Percentiles rank a stretch among this genome's conserved stretches.
Evolutionary conservation across 148 eudicot species (phyloP).

Genomic region (Dysphania ambrosioides): DNA sequence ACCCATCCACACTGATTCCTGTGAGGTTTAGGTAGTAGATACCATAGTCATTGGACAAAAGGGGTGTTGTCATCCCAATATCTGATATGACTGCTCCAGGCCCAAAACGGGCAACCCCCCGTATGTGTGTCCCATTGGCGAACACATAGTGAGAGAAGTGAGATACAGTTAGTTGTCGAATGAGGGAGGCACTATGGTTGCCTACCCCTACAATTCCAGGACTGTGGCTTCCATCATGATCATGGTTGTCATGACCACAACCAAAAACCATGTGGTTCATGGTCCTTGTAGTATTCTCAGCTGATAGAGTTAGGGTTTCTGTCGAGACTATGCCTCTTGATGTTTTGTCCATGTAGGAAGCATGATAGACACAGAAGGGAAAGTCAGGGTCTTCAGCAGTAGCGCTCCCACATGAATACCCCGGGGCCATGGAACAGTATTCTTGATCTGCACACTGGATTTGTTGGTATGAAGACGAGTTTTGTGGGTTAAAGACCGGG

Average conservation of each 20-base stretch:
- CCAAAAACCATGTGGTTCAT: constrained; percentile 18
- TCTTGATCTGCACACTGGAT: constrained; percentile 9
- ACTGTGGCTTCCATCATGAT: constrained; percentile 6
- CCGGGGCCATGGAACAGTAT: constrained; percentile 21
- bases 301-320: constrained; percentile 21
- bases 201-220: constrained; percentile 34
- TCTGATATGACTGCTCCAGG: constrained; percentile 14
- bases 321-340: constrained; percentile 26
- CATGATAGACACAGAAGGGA: constrained; percentile 21
- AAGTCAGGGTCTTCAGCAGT: constrained; percentile 11
- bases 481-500: constrained; percentile 26
- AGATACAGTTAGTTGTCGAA: constrained; percentile 24
- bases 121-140: constrained; percentile 23
- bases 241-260: constrained; percentile 30
- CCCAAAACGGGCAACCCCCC: constrained; percentile 27
- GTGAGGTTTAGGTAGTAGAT: constrained; percentile 27
- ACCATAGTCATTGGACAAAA: constrained; percentile 13
- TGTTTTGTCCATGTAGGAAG: constrained; percentile 14
- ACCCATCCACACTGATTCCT: constrained; percentile 28
- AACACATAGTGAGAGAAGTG: constrained; percentile 31
- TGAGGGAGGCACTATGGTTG: constrained; percentile 17
- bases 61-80: constrained; percentile 29
- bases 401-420: constrained; percentile 21
- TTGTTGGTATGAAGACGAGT: constrained; percentile 24
- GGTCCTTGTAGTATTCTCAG: constrained; percentile 23